Evolutionary conservation across 2,329 filamentous ascomycete genomes (phyloP).

Genomic region (Colletotrichum neosansevieriae): DNA sequence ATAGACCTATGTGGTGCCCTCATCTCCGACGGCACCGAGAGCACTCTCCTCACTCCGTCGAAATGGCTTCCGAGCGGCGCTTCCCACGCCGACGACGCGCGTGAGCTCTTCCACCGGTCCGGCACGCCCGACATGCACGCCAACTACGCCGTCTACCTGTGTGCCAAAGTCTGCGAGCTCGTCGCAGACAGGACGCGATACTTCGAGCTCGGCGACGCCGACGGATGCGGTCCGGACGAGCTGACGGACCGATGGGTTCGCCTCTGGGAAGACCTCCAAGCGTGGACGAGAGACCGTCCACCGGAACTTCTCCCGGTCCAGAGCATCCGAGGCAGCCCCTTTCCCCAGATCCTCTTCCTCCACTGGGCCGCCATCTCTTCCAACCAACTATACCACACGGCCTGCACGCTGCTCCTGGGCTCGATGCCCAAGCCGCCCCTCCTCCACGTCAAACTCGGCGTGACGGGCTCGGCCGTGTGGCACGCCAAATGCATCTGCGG

Average conservation of each 20-base stretch:
- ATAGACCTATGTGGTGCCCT: slow-evolving; percentile 67
- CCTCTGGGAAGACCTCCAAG: slow-evolving; percentile 63
- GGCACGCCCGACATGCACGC: slow-evolving; percentile 65
- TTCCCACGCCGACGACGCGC: slow-evolving; percentile 51
- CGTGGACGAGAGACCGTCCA: slow-evolving; percentile 61
- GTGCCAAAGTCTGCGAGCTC: slow-evolving; percentile 63
- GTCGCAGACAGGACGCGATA: slow-evolving; percentile 61
- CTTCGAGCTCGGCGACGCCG: slow-evolving; percentile 59
- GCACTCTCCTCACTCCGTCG: slow-evolving; percentile 61
- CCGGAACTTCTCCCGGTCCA: slow-evolving; percentile 59
- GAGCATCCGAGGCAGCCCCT: slow-evolving; percentile 57
- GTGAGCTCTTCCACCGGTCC: slow-evolving; percentile 49
- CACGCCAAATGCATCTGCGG: slow-evolving; percentile 68
- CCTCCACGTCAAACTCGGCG: slow-evolving; percentile 40
- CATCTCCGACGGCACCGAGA: slow-evolving; percentile 65
- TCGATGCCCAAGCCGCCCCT: slow-evolving; percentile 54
- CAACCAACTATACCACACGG: slow-evolving; percentile 69
- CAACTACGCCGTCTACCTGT: slow-evolving; percentile 70
- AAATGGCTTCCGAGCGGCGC: slow-evolving; percentile 61
- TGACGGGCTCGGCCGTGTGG: slow-evolving; percentile 60
- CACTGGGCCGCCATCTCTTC: slow-evolving; percentile 68
- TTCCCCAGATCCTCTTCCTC: slow-evolving; percentile 64
- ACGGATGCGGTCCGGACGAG: slow-evolving; percentile 54
- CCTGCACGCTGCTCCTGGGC: slow-evolving; percentile 64
- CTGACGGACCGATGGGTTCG: slow-evolving; percentile 59